phyloP scores from a whole-genome alignment of 495 filamentous ascomycete genomes.

The Penicillium maclennaniae region DNA sequence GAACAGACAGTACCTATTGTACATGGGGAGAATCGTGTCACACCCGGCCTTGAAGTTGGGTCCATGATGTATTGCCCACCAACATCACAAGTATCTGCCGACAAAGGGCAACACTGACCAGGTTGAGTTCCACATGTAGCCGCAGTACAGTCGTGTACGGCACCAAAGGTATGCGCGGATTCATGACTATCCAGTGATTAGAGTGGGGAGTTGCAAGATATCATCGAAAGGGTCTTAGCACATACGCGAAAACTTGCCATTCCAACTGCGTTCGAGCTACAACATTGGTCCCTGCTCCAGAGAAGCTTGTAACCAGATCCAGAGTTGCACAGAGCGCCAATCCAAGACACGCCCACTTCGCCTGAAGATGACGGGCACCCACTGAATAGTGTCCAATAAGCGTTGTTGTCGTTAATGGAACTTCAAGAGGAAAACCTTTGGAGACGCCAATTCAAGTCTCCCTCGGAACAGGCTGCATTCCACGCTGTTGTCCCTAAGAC shows the following conservation, averaged over 20 bases:
- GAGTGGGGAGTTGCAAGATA: not conserved
- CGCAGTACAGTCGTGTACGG: conserved; percentile 79
- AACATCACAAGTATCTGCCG: conserved; percentile 62
- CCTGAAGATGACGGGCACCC: conserved; percentile 67
- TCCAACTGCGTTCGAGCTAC: conserved; percentile 74
- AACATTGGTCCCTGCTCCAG: conserved; percentile 73
- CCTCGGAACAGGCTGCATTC: conserved; percentile 64
- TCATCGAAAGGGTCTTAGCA: not conserved
- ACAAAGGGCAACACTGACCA: conserved; percentile 80
- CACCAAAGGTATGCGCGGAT: conserved; percentile 86
- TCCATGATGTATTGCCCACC: conserved; percentile 81
- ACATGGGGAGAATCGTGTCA: conserved; percentile 79
- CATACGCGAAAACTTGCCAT: conserved; percentile 83
- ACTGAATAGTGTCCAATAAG: conserved; percentile 85
- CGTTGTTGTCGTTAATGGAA: conserved; percentile 61
- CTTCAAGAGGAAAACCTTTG: conserved; percentile 79
- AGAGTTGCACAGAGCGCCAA: conserved; percentile 72
- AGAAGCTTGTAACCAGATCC: conserved; percentile 41
- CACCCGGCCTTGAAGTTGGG: conserved; percentile 65
- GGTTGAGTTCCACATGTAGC: conserved; percentile 59
- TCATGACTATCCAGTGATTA: conserved; percentile 53
- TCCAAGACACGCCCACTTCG: conserved; percentile 83
- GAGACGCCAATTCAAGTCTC: conserved; percentile 66
- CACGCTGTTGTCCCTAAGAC: conserved; percentile 60
- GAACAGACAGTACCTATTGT: conserved; percentile 86